Conservation (phyloP, 371 early-diverging fungal species). For the Sporodiniella umbellata region DNA sequence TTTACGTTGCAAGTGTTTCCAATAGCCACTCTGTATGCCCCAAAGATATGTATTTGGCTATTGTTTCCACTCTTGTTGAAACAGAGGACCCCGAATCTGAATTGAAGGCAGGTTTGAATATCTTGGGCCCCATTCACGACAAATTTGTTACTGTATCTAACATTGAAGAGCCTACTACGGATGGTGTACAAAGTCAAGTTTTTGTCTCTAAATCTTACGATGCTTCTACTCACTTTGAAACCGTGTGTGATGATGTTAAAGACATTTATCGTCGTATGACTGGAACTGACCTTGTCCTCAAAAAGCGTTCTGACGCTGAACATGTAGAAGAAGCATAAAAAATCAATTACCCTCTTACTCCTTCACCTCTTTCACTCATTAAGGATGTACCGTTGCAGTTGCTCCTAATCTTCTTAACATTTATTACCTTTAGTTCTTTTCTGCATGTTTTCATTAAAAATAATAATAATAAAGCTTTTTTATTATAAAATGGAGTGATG, state of each 20-base stretch:
- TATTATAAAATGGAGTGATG: too few species aligned
- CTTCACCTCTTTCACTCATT: neutral
- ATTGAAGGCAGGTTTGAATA: constrained; percentile 80
- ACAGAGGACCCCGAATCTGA: constrained; percentile 86
- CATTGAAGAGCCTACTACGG: constrained; percentile 79
- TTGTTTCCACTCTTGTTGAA: constrained; percentile 94
- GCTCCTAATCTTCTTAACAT: too few species aligned
- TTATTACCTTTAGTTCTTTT: neutral
- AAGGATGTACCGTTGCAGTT: too few species aligned
- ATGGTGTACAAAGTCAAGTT: constrained; percentile 81
- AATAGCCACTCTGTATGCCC: constrained; percentile 89
- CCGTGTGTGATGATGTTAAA: constrained; percentile 95
- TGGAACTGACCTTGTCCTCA: constrained; percentile 80
- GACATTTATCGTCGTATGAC: constrained; percentile 89
- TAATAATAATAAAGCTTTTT: too few species aligned
- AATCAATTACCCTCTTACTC: too few species aligned
- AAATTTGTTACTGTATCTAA: constrained; percentile 86
- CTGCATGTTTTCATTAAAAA: neutral
- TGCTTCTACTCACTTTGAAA: constrained; percentile 98
- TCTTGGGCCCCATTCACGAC: constrained; percentile 90
- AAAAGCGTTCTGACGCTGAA: constrained; percentile 55
- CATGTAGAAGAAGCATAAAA: constrained; percentile 35
- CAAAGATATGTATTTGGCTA: constrained; percentile 85
- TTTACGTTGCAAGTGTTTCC: constrained; percentile 93
- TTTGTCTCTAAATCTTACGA: constrained; percentile 96